Percentiles rank a stretch among this genome's conserved stretches.
phyloP scores from a whole-genome alignment of 2,329 filamentous ascomycete species.

The Talaromyces sp. region DNA sequence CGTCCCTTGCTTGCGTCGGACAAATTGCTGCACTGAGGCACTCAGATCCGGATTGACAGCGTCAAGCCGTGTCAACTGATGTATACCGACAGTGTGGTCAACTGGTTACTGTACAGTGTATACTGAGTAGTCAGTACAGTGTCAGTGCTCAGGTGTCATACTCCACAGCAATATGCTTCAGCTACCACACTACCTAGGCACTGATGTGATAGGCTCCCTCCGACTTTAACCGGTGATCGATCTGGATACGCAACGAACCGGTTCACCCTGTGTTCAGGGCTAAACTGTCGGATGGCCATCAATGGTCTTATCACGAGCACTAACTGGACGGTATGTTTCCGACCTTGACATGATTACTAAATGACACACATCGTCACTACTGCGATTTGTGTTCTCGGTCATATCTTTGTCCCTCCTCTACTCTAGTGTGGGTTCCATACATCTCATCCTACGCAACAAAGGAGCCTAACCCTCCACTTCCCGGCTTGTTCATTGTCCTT shows the following conservation, averaged over 20 bases:
- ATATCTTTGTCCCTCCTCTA: conserved; percentile 1
- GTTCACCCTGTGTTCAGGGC: background rate
- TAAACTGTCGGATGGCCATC: background rate
- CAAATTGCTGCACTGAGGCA: background rate
- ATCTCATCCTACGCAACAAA: conserved; percentile 3
- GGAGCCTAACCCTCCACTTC: background rate
- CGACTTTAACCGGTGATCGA: background rate
- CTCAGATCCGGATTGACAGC: background rate
- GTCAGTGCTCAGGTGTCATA: background rate
- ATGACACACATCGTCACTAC: background rate
- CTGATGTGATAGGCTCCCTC: background rate
- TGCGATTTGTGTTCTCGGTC: conserved; percentile 11
- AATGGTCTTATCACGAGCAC: background rate
- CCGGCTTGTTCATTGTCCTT: conserved; percentile 8
- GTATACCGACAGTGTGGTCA: conserved; percentile 1
- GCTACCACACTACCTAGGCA: background rate
- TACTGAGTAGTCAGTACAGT: background rate
- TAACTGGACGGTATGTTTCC: background rate
- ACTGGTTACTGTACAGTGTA: background rate
- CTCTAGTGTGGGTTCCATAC: conserved; percentile 10
- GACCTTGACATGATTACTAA: background rate
- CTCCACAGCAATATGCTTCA: background rate
- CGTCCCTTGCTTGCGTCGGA: conserved; percentile 9
- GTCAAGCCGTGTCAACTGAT: background rate
- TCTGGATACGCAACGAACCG: conserved; percentile 3